phyloP scores from a whole-genome alignment of 768 basidiomycete genomes.

The Macrolepiota albuminosa region DNA sequence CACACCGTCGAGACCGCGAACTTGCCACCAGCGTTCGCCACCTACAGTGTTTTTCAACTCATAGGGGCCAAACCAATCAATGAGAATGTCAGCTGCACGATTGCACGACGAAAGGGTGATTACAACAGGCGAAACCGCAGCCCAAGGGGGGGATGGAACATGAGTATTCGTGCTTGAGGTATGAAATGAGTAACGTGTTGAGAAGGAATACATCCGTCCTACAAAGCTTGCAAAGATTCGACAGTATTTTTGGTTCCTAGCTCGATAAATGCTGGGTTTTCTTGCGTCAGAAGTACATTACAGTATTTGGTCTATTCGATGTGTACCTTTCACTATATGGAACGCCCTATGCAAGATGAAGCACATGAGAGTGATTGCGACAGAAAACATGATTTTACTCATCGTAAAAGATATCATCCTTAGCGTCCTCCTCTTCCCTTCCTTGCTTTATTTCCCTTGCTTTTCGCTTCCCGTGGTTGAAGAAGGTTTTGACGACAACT shows the following conservation, averaged over 20 bases:
- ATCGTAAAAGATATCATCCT: background rate
- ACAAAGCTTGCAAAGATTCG: background rate
- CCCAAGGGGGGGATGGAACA: constrained; percentile 64
- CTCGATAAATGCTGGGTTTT: background rate
- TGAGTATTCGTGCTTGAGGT: constrained; percentile 57
- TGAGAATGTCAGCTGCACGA: constrained; percentile 8
- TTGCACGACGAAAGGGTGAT: constrained; percentile 58
- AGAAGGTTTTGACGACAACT: background rate
- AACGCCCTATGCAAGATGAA: background rate
- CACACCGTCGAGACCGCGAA: constrained; percentile 63
- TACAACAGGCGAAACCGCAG: constrained; percentile 50
- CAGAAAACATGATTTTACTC: background rate
- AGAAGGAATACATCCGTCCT: background rate
- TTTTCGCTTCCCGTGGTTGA: background rate
- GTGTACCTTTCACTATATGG: background rate
- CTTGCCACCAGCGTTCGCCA: constrained; percentile 82
- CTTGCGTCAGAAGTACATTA: background rate
- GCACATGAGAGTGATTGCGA: background rate
- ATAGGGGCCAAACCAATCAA: constrained; percentile 28
- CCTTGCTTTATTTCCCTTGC: background rate
- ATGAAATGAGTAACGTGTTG: background rate
- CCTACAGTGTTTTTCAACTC: constrained; percentile 66
- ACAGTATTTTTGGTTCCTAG: background rate
- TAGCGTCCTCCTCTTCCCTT: background rate
- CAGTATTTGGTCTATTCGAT: background rate